Base-by-base conservation (phyloP, 2,329 filamentous ascomycete species). In the Aspergillus persii region DNA sequence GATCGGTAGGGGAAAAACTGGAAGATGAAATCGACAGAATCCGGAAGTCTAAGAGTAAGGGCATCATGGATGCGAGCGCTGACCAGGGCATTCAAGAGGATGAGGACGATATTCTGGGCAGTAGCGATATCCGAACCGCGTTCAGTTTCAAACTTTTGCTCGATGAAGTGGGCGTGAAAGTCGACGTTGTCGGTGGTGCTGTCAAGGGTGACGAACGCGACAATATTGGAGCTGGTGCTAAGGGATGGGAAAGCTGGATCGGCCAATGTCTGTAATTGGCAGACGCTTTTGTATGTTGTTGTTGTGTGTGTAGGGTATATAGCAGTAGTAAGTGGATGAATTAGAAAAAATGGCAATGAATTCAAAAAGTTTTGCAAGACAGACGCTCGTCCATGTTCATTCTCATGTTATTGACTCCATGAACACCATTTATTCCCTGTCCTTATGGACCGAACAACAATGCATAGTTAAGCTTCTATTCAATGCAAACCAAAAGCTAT, bases 241-340 rank as follows among this genome's bases (percentile, higher is more conserved):
- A 89, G 58, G 88, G 86, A 74, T 97, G 94, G 93, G 96, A 92
- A 86, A 85, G 85, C 68, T 98, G 94, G 94, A 88, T 98, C 71
- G 91, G 88, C 2, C 84, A 88, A 71, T 86, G 88, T 70, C 78
- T 96, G 68, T 95, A 56, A 69, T 39, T 41, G 12, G n/a, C 8
- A 9, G 44, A 50, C 26, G 18, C n/a, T 11, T 15, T 31, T 44
- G 26, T 8, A 56, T 47, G 18, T 47, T 27, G 44, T 8, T 47
- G 23, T 47, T 36, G 33, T 12, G 11, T 12, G 18, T 26, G 8
- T 23, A 23, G 18, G 27, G 26, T 26, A 23, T 26, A 27, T 23
- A 26, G 44, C 9, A 9, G 26, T 18, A 11, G 26, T 41, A 41
- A 41, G 36, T 41, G 36, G n/a, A 41, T 12, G 36, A 41, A 41